These are phyloP conservation scores for Pontederia paniculata DNA, from an alignment of 176 grass and related monocot genomes.

Conservation along the genomic window DNA sequence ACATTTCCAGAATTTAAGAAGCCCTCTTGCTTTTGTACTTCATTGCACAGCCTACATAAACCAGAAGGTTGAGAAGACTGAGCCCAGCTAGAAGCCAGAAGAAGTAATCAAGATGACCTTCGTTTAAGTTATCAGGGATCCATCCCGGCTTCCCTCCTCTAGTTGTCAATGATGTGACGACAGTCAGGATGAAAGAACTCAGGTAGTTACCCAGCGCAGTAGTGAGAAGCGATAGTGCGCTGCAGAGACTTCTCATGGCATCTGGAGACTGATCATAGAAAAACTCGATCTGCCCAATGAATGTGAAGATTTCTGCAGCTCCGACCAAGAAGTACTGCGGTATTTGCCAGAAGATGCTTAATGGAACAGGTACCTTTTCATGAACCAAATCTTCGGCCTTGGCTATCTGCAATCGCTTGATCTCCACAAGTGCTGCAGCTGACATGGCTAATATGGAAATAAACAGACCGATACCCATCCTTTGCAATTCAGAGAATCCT, in stretches of 20 bases:
- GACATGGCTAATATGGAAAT: conserved; percentile 67
- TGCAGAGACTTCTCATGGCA: conserved; percentile 79
- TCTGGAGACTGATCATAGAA: conserved; percentile 68
- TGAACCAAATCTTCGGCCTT: conserved; percentile 36
- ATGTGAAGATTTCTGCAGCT: conserved; percentile 63
- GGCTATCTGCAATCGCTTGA: conserved; percentile 50
- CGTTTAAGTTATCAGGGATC: conserved; percentile 9
- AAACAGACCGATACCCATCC: conserved; percentile 67
- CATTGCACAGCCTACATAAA: conserved; percentile 39
- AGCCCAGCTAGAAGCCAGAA: conserved; percentile 77
- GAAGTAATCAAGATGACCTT: conserved; percentile 84
- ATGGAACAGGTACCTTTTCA: conserved; percentile 41
- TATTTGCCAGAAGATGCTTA: conserved; percentile 88
- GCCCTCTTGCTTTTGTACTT: conserved; percentile 70
- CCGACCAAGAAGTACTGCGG: conserved; percentile 71
- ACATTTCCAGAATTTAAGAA: not conserved
- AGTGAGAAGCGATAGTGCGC: conserved; percentile 53
- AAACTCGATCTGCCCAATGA: conserved; percentile 68
- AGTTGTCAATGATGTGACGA: conserved; percentile 55
- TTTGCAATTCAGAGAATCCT: conserved; percentile 68
- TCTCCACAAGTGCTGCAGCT: conserved; percentile 59
- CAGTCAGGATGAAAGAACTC: conserved; percentile 56
- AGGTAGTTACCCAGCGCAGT: conserved; percentile 52
- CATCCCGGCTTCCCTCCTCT: conserved; percentile 4
- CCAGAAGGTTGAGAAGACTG: conserved; percentile 54